Base-by-base conservation (phyloP, 2,329 filamentous ascomycete species). In the Berkeleyomyces basicola region DNA sequence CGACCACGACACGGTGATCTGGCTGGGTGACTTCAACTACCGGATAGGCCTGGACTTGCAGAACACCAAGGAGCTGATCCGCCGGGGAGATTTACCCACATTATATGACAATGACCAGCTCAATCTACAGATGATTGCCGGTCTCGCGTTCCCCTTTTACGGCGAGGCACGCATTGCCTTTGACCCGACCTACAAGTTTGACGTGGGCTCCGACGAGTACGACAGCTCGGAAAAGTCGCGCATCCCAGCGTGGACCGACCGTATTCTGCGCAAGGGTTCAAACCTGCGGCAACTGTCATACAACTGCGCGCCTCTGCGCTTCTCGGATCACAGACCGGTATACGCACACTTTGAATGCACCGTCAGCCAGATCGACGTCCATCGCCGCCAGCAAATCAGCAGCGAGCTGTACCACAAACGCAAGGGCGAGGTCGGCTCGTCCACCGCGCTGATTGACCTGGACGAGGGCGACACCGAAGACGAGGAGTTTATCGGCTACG, bases 11-110 rank as follows among this genome's bases (percentile, higher is more conserved):
- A 80, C 88, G 31, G 86, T 97, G 43, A 86, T 96, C 61, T 99
- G 93, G 92, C 80, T 96, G 49, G 93, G 93, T 4, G 93, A 99
- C 72, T 99, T 99, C 77, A 99, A 99, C 71, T 99, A 99, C 73
- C 86, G 93, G 16, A 95, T 99, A 68, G 92, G 91, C 0, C 78
- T 97, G 63, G 81, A 80, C 53, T 84, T 89, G 67, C 90, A 96
- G 46, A 84, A 80, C 65, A 88, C 90, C 6, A 85, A 88, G 67
- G 81, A 84, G 40, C 76, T 95, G 7, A 83, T 96, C 62, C 81
- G 85, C 68, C 79, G 81, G 62, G 78, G 82, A 36, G 86, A 96
- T 69, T 77, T 95, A 9, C 87, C 86, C 63, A 85, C 80, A 16
- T 75, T 97, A 59, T 95, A 96, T 70, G 87, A 93, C 66, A 95